A percentile compares a stretch with the other conserved stretches of the same genome.
Conservation (phyloP, 129 eudicot genomes). For the Lactuca sativa region DNA sequence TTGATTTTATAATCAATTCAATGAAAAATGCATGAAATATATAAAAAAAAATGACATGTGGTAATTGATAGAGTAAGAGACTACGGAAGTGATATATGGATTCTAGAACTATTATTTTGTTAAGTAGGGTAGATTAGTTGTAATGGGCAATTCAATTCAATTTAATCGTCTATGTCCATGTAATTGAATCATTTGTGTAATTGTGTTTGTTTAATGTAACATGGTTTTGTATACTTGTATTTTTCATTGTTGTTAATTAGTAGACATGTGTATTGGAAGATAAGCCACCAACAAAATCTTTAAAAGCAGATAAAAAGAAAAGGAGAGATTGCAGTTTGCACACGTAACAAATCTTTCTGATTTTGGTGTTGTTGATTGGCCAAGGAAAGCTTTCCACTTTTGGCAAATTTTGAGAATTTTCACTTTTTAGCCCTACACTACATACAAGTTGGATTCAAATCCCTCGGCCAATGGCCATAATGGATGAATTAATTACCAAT, state of each 20-base stretch:
- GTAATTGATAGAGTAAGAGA: too few species aligned
- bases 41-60: too few species aligned
- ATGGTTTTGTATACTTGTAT: background rate
- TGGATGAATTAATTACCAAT: too few species aligned
- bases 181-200: too few species aligned
- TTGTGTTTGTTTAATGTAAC: too few species aligned
- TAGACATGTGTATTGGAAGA: conserved; percentile 4
- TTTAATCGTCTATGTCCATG: too few species aligned
- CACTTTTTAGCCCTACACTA: conserved; percentile 5
- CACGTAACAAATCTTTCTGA: conserved; percentile 22
- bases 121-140: too few species aligned
- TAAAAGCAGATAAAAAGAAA: background rate
- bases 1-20: too few species aligned
- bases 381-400: conserved; percentile 26
- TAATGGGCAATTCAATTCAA: too few species aligned
- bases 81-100: too few species aligned
- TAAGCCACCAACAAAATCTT: conserved; percentile 11
- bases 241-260: background rate
- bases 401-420: conserved; percentile 14
- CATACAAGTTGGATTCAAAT: background rate
- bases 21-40: too few species aligned
- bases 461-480: background rate
- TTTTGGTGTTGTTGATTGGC: conserved; percentile 21
- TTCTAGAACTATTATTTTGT: too few species aligned
- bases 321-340: conserved; percentile 15